Conservation (phyloP, 768 basidiomycete species). For the Russula earlei region DNA sequence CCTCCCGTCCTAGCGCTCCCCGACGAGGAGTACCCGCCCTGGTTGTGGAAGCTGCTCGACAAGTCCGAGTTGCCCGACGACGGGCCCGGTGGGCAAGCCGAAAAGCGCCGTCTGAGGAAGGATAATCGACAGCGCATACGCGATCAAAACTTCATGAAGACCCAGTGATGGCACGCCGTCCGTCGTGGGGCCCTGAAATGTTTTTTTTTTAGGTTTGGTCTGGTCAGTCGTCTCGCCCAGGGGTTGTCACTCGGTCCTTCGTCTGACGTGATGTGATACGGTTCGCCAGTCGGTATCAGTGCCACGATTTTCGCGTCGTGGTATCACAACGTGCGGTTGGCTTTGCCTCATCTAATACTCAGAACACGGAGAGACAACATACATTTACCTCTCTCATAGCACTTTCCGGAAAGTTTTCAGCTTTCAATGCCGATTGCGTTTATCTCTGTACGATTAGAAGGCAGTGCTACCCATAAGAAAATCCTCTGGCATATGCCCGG, state of each 20-base stretch:
- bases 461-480: not conserved
- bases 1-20: constrained; percentile 62
- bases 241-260: not conserved
- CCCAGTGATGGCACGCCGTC: constrained; percentile 36
- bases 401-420: too few species aligned
- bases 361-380: not conserved
- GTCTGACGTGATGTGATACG: not conserved
- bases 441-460: not conserved
- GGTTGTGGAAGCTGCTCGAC: constrained; percentile 72
- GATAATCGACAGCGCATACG: constrained; percentile 63
- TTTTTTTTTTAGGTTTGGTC: not conserved
- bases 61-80: constrained; percentile 56
- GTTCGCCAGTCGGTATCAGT: not conserved
- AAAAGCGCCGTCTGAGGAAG: constrained; percentile 42
- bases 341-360: not conserved
- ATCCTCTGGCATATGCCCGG: not conserved
- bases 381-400: not conserved
- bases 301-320: not conserved
- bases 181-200: too few species aligned
- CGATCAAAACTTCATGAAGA: constrained; percentile 80
- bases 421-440: too few species aligned
- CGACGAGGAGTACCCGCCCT: constrained; percentile 80
- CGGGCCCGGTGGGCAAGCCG: constrained; percentile 61
- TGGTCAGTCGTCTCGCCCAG: not conserved
- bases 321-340: not conserved